Conservation (phyloP, 1,284 basidiomycete genomes). For the Pseudozyma sp. region DNA sequence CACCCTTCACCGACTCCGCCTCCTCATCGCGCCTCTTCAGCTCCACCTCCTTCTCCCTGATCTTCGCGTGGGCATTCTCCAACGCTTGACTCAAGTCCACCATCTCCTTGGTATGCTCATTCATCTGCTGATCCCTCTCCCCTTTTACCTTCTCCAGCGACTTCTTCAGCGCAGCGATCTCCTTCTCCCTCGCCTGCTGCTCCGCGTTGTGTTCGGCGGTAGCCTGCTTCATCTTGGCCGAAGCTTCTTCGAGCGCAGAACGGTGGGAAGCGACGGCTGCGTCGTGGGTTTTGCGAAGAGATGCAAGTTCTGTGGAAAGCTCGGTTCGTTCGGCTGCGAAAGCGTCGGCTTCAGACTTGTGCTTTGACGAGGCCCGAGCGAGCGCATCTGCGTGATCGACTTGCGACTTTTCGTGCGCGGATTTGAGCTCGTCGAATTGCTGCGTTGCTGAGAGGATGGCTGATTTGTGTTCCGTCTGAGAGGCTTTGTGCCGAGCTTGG, state of each 20-base stretch:
- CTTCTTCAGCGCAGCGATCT: constrained; percentile 18
- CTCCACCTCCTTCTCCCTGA: constrained; percentile 14
- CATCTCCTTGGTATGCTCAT: constrained; percentile 38
- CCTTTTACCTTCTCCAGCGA: constrained; percentile 28
- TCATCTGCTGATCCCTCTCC: constrained; percentile 36
- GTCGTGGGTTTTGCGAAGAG: constrained; percentile 20
- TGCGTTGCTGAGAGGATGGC: constrained; percentile 4
- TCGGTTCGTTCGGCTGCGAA: constrained; percentile 10
- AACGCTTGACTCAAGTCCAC: constrained; percentile 31
- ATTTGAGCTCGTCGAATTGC: constrained; percentile 17
- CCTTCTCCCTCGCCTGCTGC: constrained; percentile 14
- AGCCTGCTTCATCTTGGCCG: constrained; percentile 8
- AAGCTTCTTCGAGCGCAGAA: constrained; percentile 11
- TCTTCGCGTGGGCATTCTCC: constrained; percentile 20
- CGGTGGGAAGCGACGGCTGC: constrained; percentile 13
- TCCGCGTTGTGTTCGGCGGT: constrained; percentile 7
- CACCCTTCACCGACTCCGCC: constrained; percentile 2
- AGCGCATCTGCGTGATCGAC: constrained; percentile 13
- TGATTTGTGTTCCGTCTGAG: constrained; percentile 15
- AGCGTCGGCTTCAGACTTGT: constrained; percentile 14
- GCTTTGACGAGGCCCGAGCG: constrained; percentile 8
- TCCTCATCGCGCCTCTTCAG: constrained; percentile 14
- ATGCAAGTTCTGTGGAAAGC: constrained; percentile 16
- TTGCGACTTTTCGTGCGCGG: constrained; percentile 7
- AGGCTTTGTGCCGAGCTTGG: constrained; percentile 1